Evolutionary conservation across 106 monocot species (phyloP).

Genomic region (Allium cepa): DNA sequence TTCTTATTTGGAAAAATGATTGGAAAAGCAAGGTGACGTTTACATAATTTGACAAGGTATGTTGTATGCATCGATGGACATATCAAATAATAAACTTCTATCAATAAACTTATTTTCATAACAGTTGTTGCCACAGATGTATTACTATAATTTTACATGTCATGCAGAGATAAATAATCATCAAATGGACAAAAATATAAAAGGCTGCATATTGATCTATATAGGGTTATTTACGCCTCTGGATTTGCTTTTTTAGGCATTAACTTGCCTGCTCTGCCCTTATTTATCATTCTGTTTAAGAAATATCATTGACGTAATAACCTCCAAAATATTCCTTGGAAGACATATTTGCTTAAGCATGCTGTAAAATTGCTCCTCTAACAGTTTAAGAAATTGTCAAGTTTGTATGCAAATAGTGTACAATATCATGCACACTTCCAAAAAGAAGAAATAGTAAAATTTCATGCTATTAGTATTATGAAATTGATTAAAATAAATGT

Average conservation of each 20-base stretch:
- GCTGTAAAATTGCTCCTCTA: conserved; percentile 91
- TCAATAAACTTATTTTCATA: no score
- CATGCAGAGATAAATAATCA: no score
- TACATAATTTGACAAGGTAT: no score
- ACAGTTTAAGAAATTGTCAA: conserved; percentile 90
- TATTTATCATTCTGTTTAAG: conserved; percentile 41
- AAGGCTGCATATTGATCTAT: conserved; percentile 36
- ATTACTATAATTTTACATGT: no score
- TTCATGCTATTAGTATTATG: not conserved
- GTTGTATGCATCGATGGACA: no score
- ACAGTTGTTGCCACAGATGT: no score
- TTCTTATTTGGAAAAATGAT: no score
- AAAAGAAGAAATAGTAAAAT: not conserved
- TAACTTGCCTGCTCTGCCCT: conserved; percentile 51
- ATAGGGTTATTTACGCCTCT: conserved; percentile 86
- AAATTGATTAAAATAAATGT: not conserved
- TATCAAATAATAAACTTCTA: no score
- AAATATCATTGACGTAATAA: no score
- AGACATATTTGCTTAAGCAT: not conserved
- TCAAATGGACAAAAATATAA: no score
- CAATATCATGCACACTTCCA: conserved; percentile 67
- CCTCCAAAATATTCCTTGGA: no score
- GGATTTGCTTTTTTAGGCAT: conserved; percentile 87
- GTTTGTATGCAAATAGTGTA: conserved; percentile 86
- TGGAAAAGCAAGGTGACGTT: no score